These are phyloP conservation scores for Neurospora sp. DNA, from an alignment of 495 filamentous ascomycete species.

Conservation along the genomic window DNA sequence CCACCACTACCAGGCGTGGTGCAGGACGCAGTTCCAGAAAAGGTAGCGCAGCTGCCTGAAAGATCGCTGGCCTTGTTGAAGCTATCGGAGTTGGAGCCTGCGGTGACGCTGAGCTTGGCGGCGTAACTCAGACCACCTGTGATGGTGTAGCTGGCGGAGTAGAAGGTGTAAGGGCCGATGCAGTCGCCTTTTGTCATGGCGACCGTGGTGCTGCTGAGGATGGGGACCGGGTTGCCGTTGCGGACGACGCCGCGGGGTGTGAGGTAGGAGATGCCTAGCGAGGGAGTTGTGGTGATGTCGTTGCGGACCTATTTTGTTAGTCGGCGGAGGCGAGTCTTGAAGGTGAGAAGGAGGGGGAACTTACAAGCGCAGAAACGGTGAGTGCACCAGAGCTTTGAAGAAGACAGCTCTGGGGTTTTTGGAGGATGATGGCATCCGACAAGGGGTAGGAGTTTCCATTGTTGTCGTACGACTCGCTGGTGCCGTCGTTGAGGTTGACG, in stretches of 20 bases:
- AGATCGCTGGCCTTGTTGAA: constrained; percentile 33
- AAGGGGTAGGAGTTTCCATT: constrained; percentile 38
- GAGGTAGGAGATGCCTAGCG: constrained; percentile 39
- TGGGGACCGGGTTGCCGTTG: constrained; percentile 37
- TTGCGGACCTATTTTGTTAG: constrained; percentile 35
- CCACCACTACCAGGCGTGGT: background rate
- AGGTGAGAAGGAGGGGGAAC: background rate
- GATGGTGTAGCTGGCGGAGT: constrained; percentile 36
- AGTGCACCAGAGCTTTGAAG: constrained; percentile 29
- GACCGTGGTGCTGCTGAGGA: constrained; percentile 30
- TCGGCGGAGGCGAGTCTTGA: background rate
- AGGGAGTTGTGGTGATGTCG: constrained; percentile 31
- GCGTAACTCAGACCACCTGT: constrained; percentile 36
- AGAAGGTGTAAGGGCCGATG: constrained; percentile 44
- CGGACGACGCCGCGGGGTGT: constrained; percentile 26
- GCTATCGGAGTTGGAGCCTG: constrained; percentile 28
- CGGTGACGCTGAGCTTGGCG: constrained; percentile 38
- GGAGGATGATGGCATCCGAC: constrained; percentile 33
- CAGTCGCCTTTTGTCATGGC: constrained; percentile 40
- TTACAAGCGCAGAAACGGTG: constrained; percentile 31
- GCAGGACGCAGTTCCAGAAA: constrained; percentile 18
- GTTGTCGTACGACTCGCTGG: constrained; percentile 32
- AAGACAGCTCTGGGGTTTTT: constrained; percentile 38
- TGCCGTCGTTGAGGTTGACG: constrained; percentile 32
- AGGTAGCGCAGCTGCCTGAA: constrained; percentile 29